Evolutionary conservation across 2,329 filamentous ascomycete genomes (phyloP).

Genomic region (Alternaria triticina): DNA sequence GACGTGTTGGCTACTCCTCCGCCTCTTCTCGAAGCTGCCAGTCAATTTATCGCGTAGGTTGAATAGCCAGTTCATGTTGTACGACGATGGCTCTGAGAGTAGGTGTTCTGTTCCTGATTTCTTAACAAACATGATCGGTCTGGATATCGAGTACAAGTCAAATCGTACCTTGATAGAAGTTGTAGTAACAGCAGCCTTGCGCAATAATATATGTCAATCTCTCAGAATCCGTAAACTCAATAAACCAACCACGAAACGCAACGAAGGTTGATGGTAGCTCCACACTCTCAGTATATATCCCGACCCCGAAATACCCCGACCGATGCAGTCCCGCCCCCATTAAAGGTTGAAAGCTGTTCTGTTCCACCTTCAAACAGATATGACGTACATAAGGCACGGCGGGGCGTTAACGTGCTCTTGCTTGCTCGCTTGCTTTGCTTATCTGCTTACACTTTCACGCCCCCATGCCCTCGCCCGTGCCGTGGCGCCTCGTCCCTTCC

Average conservation of each 20-base stretch:
- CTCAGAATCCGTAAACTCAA: too few species aligned
- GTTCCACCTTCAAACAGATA: background rate
- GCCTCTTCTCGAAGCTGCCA: background rate
- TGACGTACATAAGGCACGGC: background rate
- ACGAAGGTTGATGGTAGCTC: too few species aligned
- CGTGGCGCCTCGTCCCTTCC: background rate
- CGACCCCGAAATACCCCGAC: background rate
- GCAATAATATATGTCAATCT: background rate
- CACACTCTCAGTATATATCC: background rate
- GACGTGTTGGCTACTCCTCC: background rate
- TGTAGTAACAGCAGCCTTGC: background rate
- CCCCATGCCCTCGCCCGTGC: background rate
- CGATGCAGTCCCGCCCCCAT: background rate
- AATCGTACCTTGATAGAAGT: background rate
- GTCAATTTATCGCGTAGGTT: background rate
- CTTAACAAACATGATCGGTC: background rate
- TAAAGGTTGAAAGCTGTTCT: background rate
- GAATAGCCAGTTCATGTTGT: background rate
- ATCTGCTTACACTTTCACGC: background rate
- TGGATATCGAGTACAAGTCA: too few species aligned
- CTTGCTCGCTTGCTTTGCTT: background rate
- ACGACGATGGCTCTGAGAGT: background rate
- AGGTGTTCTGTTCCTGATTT: background rate
- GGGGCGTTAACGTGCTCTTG: too few species aligned
- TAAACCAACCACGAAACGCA: background rate